These are phyloP conservation scores for Fusarium anguioides DNA, from an alignment of 2,329 filamentous ascomycete genomes.

Conservation along the genomic window DNA sequence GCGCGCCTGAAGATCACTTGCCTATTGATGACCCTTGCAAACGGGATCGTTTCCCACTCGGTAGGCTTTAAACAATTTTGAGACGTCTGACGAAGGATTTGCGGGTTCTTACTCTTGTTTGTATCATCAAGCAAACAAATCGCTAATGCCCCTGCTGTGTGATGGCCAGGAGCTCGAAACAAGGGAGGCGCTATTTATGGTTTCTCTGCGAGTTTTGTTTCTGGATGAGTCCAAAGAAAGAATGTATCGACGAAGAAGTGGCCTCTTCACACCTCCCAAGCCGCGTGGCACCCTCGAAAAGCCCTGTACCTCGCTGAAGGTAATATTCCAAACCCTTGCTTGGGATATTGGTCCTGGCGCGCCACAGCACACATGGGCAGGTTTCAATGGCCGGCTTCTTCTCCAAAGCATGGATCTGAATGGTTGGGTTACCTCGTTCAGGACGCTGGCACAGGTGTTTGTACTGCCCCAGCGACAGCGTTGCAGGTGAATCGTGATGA, in stretches of 20 bases:
- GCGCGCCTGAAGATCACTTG: conserved; percentile 11
- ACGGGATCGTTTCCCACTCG: conserved; percentile 10
- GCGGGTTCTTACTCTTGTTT: conserved; percentile 1
- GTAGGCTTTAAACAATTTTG: conserved; percentile 12
- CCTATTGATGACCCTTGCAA: conserved; percentile 18
- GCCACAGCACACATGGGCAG: conserved; percentile 28
- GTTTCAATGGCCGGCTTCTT: conserved; percentile 29
- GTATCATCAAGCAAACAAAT: too few species aligned
- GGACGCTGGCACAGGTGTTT: conserved; percentile 11
- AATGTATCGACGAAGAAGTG: conserved; percentile 4
- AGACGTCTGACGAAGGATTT: conserved; percentile 22
- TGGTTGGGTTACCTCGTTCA: conserved; percentile 32
- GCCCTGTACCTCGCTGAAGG: conserved; percentile 1
- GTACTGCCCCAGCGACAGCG: conserved; percentile 11
- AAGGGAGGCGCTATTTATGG: conserved; percentile 15
- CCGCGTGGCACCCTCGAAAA: conserved; percentile 30
- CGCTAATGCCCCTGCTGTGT: too few species aligned
- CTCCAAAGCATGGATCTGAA: conserved; percentile 1
- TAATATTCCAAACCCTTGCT: conserved; percentile 14
- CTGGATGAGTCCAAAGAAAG: conserved; percentile 11
- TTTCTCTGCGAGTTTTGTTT: not conserved
- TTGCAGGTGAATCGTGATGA: conserved; percentile 5
- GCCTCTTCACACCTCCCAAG: conserved; percentile 4
- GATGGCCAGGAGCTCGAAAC: too few species aligned
- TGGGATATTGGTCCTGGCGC: conserved; percentile 11